Percentiles rank a stretch among this genome's conserved stretches.
phyloP scores from a whole-genome alignment of 2,329 filamentous ascomycete genomes.

The Alternaria brassicae region DNA sequence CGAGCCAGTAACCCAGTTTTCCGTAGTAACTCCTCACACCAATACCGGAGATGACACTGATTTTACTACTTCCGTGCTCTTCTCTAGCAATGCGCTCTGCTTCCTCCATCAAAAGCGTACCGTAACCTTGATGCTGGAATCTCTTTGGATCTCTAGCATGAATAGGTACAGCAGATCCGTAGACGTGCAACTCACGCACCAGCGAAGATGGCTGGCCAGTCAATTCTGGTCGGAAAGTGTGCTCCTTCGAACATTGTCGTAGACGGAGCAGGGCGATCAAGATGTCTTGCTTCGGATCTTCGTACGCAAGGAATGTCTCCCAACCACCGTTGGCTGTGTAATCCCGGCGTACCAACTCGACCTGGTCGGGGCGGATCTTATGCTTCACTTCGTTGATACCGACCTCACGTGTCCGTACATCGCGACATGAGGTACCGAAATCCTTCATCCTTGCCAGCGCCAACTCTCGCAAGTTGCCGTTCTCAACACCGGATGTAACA shows the following conservation, averaged over 20 bases:
- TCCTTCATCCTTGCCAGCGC: conserved; percentile 98
- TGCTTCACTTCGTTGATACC: conserved; percentile 99
- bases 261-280: conserved; percentile 88
- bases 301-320: conserved; percentile 98
- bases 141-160: conserved; percentile 94
- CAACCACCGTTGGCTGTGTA: conserved; percentile 95
- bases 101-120: conserved; percentile 96
- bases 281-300: conserved; percentile 98
- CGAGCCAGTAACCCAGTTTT: conserved; percentile 90
- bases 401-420: conserved; percentile 94
- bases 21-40: conserved; percentile 95
- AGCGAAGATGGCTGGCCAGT: conserved; percentile 86
- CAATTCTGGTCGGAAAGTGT: conserved; percentile 91
- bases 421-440: conserved; percentile 94
- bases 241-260: conserved; percentile 87
- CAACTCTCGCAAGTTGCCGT: conserved; percentile 92
- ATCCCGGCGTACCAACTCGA: conserved; percentile 92
- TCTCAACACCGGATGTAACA: conserved; percentile 98
- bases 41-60: conserved; percentile 97
- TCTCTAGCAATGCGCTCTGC: conserved; percentile 93
- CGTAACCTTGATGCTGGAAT: conserved; percentile 98
- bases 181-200: conserved; percentile 94
- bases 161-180: conserved; percentile 95
- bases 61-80: conserved; percentile 92
- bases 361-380: conserved; percentile 95